Conservation (phyloP, 192 early-diverging fungal species). For the Backusella luteola region DNA sequence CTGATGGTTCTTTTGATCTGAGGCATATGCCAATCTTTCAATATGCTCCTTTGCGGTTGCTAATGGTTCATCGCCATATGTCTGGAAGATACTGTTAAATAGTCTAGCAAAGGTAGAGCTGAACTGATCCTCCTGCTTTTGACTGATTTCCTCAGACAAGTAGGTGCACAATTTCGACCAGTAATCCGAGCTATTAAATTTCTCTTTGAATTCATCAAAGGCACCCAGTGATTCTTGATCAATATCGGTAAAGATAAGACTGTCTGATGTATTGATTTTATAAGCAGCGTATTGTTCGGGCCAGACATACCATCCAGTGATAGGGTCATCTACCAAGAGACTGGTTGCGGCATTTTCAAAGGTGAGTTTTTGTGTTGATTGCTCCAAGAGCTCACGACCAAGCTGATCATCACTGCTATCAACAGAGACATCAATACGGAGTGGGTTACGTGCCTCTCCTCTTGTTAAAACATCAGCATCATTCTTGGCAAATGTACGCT, state of each 20-base stretch:
- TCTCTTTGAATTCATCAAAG: slow-evolving; percentile 50
- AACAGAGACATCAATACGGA: slow-evolving; percentile 16
- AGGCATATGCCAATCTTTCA: slow-evolving; percentile 43
- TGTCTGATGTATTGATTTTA: slow-evolving; percentile 25
- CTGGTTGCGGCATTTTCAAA: slow-evolving; percentile 14
- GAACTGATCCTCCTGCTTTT: slow-evolving; percentile 66
- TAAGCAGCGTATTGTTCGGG: slow-evolving; percentile 61
- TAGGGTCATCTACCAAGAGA: slow-evolving; percentile 58
- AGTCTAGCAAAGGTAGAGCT: slow-evolving; percentile 57
- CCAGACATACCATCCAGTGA: slow-evolving; percentile 83
- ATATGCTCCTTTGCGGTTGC: slow-evolving; percentile 56
- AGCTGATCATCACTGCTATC: background rate
- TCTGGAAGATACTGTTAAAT: slow-evolving; percentile 67
- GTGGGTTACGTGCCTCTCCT: slow-evolving; percentile 41
- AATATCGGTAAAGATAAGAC: slow-evolving; percentile 42
- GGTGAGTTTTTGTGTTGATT: slow-evolving; percentile 24
- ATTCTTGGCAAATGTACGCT: slow-evolving; percentile 54
- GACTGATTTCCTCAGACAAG: slow-evolving; percentile 66
- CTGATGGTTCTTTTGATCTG: slow-evolving; percentile 76
- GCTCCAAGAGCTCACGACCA: slow-evolving; percentile 15
- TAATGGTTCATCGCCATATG: slow-evolving; percentile 55
- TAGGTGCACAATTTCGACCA: slow-evolving; percentile 68
- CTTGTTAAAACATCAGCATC: slow-evolving; percentile 44
- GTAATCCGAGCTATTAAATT: slow-evolving; percentile 55
- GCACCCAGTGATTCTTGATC: slow-evolving; percentile 59